phyloP scores from a whole-genome alignment of 768 basidiomycete species.

The Psilocybe sp. region DNA sequence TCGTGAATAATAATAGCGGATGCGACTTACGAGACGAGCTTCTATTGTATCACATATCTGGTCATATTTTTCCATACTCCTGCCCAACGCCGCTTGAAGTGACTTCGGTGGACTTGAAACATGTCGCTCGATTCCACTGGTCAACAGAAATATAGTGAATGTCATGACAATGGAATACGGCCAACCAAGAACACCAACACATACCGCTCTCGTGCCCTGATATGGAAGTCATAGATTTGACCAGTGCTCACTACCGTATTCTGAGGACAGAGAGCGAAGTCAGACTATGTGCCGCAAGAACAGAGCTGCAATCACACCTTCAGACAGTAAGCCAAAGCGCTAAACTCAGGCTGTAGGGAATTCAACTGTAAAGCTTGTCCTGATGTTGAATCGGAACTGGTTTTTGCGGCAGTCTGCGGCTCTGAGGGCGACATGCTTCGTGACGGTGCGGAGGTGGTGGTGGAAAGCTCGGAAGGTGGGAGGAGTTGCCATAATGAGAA shows the following conservation, averaged over 20 bases:
- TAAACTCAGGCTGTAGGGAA: slow-evolving; percentile 65
- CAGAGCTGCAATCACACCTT: slow-evolving; percentile 36
- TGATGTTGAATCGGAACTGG: slow-evolving; percentile 31
- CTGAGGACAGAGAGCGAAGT: slow-evolving; percentile 26
- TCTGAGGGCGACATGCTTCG: too few relatives aligned
- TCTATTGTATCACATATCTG: slow-evolving; percentile 79
- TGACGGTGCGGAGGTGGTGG: too few relatives aligned
- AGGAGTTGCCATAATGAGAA: too few relatives aligned
- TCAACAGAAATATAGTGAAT: not conserved
- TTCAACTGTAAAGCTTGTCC: slow-evolving; percentile 43
- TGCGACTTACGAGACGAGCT: slow-evolving; percentile 55
- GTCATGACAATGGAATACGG: not conserved
- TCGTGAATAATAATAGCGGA: not conserved
- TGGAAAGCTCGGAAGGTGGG: too few relatives aligned
- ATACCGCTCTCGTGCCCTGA: slow-evolving; percentile 63
- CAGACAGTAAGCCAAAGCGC: slow-evolving; percentile 53
- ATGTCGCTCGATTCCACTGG: slow-evolving; percentile 57
- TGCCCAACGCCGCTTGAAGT: slow-evolving; percentile 61
- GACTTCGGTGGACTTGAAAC: slow-evolving; percentile 63
- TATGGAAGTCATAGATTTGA: slow-evolving; percentile 68
- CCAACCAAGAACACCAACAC: slow-evolving; percentile 16
- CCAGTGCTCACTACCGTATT: slow-evolving; percentile 69
- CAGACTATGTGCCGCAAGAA: slow-evolving; percentile 8
- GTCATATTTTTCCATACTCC: slow-evolving; percentile 77
- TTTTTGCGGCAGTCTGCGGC: slow-evolving; percentile 7